phyloP scores from a whole-genome alignment of 306 rosid genomes.

The Ormosia semicastrata region DNA sequence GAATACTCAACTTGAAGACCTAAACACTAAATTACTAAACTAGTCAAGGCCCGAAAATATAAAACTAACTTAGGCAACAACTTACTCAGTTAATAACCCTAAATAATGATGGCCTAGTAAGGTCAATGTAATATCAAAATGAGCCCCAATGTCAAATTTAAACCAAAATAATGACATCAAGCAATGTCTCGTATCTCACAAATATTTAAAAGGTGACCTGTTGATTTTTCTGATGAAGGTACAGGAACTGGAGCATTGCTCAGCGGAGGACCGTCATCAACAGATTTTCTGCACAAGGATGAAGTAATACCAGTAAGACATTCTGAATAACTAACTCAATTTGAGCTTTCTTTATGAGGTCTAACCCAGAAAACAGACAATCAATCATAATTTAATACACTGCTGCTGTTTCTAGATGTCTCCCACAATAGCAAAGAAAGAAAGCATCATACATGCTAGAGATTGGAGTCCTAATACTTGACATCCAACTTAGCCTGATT shows the following conservation, averaged over 20 bases:
- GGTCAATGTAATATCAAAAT: neutral
- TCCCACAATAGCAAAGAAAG: neutral
- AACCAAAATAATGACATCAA: conserved; percentile 1
- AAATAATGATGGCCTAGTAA: neutral
- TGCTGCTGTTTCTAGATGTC: neutral
- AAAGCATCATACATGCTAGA: neutral
- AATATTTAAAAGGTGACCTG: conserved; percentile 8
- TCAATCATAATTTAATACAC: neutral
- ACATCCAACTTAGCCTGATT: neutral
- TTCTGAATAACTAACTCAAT: neutral
- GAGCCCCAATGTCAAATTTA: neutral
- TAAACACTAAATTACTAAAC: neutral
- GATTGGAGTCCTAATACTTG: neutral
- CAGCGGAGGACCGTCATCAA: conserved; percentile 35
- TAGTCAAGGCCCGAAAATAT: neutral
- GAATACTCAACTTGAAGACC: neutral
- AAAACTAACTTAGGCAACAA: neutral
- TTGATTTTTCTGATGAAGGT: conserved; percentile 38
- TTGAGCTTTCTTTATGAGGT: neutral
- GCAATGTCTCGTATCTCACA: neutral
- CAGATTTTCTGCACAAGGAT: conserved; percentile 53
- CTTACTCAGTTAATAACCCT: neutral
- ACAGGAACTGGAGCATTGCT: conserved; percentile 13
- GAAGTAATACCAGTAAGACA: conserved; percentile 15
- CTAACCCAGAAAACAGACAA: neutral